Evolutionary conservation across 2,329 filamentous ascomycete genomes (phyloP).

Genomic region (Blastomyces gilchristii): DNA sequence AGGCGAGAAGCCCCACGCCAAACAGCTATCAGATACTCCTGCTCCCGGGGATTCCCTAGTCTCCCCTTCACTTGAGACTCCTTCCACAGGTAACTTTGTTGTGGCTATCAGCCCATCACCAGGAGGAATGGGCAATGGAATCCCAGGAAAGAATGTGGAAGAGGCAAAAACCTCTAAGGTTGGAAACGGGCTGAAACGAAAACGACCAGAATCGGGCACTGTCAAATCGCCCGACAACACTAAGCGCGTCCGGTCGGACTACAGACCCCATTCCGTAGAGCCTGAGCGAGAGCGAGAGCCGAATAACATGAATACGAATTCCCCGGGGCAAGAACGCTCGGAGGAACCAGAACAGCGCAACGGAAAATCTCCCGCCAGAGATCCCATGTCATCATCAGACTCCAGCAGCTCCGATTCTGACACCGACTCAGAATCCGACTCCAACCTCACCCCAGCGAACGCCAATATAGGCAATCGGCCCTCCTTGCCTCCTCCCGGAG

Average conservation of each 20-base stretch:
- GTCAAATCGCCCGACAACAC: neutral
- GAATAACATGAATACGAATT: neutral
- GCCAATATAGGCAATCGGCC: neutral
- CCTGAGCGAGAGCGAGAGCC: neutral
- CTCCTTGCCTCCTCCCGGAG: neutral
- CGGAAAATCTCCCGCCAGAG: neutral
- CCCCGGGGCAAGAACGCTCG: neutral
- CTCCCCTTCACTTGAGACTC: neutral
- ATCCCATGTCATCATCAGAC: neutral
- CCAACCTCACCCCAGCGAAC: neutral
- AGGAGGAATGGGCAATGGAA: neutral
- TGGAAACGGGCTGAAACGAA: neutral
- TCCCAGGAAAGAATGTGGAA: neutral
- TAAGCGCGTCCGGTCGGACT: neutral
- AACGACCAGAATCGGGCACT: neutral
- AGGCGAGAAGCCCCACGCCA: no score
- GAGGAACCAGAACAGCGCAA: neutral
- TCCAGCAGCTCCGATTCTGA: constrained; percentile 12
- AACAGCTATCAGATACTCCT: neutral
- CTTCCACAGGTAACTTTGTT: neutral
- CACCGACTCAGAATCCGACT: constrained; percentile 15
- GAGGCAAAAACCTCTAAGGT: neutral
- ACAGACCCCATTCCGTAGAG: neutral
- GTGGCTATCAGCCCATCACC: neutral
- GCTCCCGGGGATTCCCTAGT: no score